A percentile compares a stretch with the other conserved stretches of the same genome.
Evolutionary conservation across 192 early-diverging fungal genomes (phyloP).

Genomic region (Entrophospora sp.): DNA sequence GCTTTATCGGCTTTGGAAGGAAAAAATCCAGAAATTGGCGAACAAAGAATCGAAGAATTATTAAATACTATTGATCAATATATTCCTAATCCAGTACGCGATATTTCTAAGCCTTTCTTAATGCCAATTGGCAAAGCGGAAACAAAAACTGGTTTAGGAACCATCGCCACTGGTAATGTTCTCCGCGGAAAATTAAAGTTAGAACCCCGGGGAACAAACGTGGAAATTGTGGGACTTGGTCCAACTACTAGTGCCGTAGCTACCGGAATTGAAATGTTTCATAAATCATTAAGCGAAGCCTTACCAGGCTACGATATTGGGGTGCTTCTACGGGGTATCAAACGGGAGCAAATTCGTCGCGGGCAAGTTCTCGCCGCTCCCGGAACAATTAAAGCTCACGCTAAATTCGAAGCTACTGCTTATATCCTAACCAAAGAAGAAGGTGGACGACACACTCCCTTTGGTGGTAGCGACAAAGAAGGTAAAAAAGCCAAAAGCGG

Average conservation of each 20-base stretch:
- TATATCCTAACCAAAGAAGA: conserved; percentile 97
- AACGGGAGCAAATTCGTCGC: conserved; percentile 92
- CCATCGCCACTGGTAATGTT: conserved; percentile 92
- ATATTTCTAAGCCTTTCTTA: conserved; percentile 98
- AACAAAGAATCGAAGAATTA: conserved; percentile 79
- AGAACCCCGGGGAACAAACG: conserved; percentile 89
- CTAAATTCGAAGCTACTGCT: conserved; percentile 84
- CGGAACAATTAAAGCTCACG: conserved; percentile 90
- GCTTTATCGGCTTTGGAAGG: conserved; percentile 93
- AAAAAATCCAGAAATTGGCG: conserved; percentile 83
- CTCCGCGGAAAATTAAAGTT: no score
- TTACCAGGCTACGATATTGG: conserved; percentile 99
- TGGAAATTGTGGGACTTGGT: conserved; percentile 95
- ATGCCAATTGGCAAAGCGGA: conserved; percentile 98
- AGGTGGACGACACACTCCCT: conserved; percentile 96
- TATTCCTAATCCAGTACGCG: conserved; percentile 87
- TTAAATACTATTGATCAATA: conserved; percentile 87
- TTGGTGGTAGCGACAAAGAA: no score
- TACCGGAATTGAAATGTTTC: conserved; percentile 99
- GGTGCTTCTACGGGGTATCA: conserved; percentile 90
- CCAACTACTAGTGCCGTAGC: conserved; percentile 83
- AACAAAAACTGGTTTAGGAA: conserved; percentile 96
- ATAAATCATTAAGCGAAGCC: conserved; percentile 95
- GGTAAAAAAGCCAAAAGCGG: no score
- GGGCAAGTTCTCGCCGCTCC: conserved; percentile 91